These are phyloP conservation scores for Arctium minus DNA, from an alignment of 129 eudicot species.

Conservation along the genomic window DNA sequence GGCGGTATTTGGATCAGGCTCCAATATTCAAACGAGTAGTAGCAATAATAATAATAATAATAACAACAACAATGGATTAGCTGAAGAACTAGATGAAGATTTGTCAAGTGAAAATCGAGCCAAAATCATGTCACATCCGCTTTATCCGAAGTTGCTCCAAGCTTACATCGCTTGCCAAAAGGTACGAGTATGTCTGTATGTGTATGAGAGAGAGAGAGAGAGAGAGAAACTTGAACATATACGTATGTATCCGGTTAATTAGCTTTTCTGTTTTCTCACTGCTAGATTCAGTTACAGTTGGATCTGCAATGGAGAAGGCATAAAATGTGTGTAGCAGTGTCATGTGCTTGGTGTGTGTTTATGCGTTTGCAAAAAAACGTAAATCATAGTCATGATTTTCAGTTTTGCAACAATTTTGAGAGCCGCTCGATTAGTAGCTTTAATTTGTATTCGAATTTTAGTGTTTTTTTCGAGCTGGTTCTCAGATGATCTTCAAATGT, in stretches of 20 bases:
- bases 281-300: conserved; percentile 23
- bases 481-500: neutral
- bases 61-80: conserved; percentile 8
- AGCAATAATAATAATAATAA: conserved; percentile 5
- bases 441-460: neutral
- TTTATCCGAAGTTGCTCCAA: conserved; percentile 48
- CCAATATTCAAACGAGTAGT: conserved; percentile 18
- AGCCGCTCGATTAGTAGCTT: neutral
- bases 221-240: neutral
- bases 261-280: conserved; percentile 7
- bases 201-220: neutral
- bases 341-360: neutral
- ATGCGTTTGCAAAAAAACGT: neutral
- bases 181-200: conserved; percentile 17
- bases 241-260: neutral
- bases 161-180: conserved; percentile 58
- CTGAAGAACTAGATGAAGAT: conserved; percentile 33
- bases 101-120: conserved; percentile 31
- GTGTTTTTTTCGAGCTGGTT: neutral
- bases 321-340: conserved; percentile 1
- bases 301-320: conserved; percentile 28
- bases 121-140: conserved; percentile 54
- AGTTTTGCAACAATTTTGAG: neutral
- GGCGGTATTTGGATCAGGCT: conserved; percentile 20
- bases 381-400: neutral